Evolutionary conservation across 352 stramenopile genomes (phyloP), one percentile per base, ranked within the genome.

Genomic region (Pythium rishiriense): DNA sequence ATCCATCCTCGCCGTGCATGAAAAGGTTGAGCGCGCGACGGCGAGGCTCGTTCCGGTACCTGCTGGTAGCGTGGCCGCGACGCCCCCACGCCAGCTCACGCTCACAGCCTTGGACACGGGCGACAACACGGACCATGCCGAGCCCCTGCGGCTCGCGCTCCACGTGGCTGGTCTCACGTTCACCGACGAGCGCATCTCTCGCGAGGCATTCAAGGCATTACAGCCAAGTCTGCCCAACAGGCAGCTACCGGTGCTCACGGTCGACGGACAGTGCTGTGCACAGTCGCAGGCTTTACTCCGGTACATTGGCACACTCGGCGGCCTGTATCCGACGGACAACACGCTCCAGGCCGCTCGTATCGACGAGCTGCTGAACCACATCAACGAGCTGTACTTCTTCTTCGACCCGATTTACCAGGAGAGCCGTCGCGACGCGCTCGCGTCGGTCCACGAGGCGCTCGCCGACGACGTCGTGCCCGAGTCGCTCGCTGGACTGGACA

Each of bases 271-370:
- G 24, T 31, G 68, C 21, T 64, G 46, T 19, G 58, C 61, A 1
- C 73, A 94, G 56, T 74, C 69, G 24, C 59, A 74, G 10, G 71
- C 78, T 3, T 81, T 92, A n/a, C 65, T 93, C 55, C 75, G 83
- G 8, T 93, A 78, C 53, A 78, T 70, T 9, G 88, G 88, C 6
- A 75, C 79, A 2, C 60, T 92, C 35, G 61, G 65, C 9, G 68
- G 70, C 24, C 69, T 81, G 7, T 66, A 66, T 31, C 59, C 59
- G 3, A 8, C 50, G 14, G 12, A 60, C n/a, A 29, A 62, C 19
- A 6, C 50, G 12, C 31, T 59, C 2, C 24, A 39, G 1, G 59
- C 59, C 2, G 33, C 45, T 5, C 41, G 54, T 26, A 22, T 66
- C 39, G 59, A 66, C 66, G 81, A 88, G 62, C 69, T 90, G 46